These are phyloP conservation scores for Ascoidea tarda DNA, from an alignment of 805 yeast species.

Conservation along the genomic window DNA sequence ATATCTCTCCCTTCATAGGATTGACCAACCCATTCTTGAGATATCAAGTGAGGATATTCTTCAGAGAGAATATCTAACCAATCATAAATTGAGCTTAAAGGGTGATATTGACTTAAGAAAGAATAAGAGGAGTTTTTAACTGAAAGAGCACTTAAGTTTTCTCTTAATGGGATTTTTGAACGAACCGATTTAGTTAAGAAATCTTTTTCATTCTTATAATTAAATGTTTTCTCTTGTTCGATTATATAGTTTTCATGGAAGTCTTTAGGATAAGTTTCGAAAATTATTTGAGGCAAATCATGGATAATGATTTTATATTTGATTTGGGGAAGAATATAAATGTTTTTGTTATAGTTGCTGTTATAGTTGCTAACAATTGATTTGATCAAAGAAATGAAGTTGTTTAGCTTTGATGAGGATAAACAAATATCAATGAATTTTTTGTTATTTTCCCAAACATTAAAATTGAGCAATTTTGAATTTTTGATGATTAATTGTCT, in stretches of 20 bases:
- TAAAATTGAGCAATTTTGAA: slow-evolving; percentile 11
- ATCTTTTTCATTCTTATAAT: slow-evolving; percentile 1
- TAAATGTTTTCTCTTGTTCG: neutral
- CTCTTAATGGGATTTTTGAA: neutral
- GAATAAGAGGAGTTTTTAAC: slow-evolving; percentile 24
- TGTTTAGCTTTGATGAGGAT: slow-evolving; percentile 9
- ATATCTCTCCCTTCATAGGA: slow-evolving; percentile 65
- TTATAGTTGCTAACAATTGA: slow-evolving; percentile 4
- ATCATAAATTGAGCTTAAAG: slow-evolving; percentile 49
- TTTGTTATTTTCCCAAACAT: slow-evolving; percentile 36
- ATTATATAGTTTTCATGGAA: slow-evolving; percentile 6
- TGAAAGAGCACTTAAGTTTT: slow-evolving; percentile 1
- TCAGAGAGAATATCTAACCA: slow-evolving; percentile 54
- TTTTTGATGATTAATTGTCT: slow-evolving; percentile 4
- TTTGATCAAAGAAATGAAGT: neutral
- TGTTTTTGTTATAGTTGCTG: too few species aligned
- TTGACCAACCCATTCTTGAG: slow-evolving; percentile 53
- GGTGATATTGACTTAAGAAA: slow-evolving; percentile 60
- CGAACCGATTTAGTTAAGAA: slow-evolving; percentile 1
- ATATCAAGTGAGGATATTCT: slow-evolving; percentile 51
- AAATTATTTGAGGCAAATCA: slow-evolving; percentile 43
- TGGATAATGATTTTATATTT: slow-evolving; percentile 30
- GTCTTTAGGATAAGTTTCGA: slow-evolving; percentile 34
- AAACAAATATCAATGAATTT: slow-evolving; percentile 33
- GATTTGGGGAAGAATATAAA: slow-evolving; percentile 7